Evolutionary conservation across 2,329 filamentous ascomycete genomes (phyloP).

Genomic region (Aspergillus hortae): DNA sequence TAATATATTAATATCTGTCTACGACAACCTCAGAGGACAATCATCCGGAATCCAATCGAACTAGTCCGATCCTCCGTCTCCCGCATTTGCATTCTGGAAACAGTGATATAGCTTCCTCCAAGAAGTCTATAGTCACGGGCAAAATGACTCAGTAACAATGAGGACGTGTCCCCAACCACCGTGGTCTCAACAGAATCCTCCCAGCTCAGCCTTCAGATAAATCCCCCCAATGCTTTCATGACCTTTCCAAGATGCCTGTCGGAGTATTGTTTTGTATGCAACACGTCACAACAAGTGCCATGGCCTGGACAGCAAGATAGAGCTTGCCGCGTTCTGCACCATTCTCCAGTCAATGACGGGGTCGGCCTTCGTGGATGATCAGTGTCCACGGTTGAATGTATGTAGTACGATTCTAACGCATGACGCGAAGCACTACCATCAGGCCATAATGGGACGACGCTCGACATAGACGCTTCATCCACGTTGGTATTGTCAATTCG

Average conservation of each 20-base stretch:
- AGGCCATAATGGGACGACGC: constrained; percentile 1
- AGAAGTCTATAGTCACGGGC: background rate
- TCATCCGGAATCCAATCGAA: background rate
- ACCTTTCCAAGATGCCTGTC: background rate
- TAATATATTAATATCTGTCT: no score
- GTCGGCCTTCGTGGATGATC: constrained; percentile 33
- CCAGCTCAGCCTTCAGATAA: background rate
- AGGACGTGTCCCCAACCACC: no score
- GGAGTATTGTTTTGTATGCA: constrained; percentile 20
- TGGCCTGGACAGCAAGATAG: constrained; percentile 33
- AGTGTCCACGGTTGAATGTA: constrained; percentile 43
- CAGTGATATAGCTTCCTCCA: constrained; percentile 1
- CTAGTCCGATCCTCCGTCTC: constrained; percentile 1
- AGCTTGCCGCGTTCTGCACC: constrained; percentile 20
- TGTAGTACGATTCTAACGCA: constrained; percentile 30
- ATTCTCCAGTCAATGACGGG: constrained; percentile 22
- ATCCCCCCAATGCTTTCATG: background rate
- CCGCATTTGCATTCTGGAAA: background rate
- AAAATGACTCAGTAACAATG: no score
- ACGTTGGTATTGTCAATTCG: constrained; percentile 1
- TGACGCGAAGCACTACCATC: constrained; percentile 21
- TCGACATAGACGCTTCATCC: background rate
- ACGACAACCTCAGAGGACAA: background rate
- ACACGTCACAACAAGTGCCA: constrained; percentile 35
- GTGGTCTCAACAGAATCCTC: no score